A percentile compares a stretch with the other conserved stretches of the same genome.
Evolutionary conservation across 1,139 yeast genomes (phyloP).

Genomic region (Scheffersomyces segobiensis): DNA sequence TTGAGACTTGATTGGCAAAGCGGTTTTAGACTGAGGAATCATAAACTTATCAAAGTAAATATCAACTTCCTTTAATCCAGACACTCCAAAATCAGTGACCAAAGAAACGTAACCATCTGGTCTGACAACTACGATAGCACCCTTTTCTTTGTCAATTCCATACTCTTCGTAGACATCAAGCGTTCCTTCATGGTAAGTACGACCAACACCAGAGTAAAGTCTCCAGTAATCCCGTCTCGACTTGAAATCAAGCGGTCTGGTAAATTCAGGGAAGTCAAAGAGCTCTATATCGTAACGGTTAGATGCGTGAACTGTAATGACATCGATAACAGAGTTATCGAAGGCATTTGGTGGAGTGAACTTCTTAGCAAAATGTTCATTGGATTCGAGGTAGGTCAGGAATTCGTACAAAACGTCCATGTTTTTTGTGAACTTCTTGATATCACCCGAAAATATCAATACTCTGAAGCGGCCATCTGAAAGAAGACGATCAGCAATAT

Average conservation of each 20-base stretch:
- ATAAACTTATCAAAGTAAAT: constrained; percentile 21
- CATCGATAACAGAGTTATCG: constrained; percentile 21
- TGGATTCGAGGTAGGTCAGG: constrained; percentile 14
- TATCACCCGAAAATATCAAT: constrained; percentile 25
- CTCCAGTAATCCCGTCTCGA: constrained; percentile 32
- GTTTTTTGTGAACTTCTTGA: constrained; percentile 9
- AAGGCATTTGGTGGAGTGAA: constrained; percentile 27
- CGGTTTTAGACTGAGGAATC: constrained; percentile 15
- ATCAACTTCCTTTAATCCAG: constrained; percentile 20
- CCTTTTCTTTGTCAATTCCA: constrained; percentile 24
- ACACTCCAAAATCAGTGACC: constrained; percentile 16
- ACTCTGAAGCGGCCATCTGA: constrained; percentile 26
- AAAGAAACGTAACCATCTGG: constrained; percentile 37
- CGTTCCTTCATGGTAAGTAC: constrained; percentile 21
- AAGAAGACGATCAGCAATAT: constrained; percentile 22
- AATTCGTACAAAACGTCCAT: constrained; percentile 13
- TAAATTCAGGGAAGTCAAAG: constrained; percentile 27
- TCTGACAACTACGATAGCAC: constrained; percentile 27
- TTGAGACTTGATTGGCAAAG: background rate
- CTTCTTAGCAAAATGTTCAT: constrained; percentile 17
- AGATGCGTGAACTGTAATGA: constrained; percentile 22
- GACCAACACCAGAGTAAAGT: constrained; percentile 23
- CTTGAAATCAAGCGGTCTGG: constrained; percentile 25
- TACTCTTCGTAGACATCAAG: constrained; percentile 22
- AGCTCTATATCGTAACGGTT: constrained; percentile 20